Percentiles rank a stretch among this genome's conserved stretches.
Evolutionary conservation across 2,329 filamentous ascomycete species (phyloP).

Genomic region (Colletotrichum sp.): DNA sequence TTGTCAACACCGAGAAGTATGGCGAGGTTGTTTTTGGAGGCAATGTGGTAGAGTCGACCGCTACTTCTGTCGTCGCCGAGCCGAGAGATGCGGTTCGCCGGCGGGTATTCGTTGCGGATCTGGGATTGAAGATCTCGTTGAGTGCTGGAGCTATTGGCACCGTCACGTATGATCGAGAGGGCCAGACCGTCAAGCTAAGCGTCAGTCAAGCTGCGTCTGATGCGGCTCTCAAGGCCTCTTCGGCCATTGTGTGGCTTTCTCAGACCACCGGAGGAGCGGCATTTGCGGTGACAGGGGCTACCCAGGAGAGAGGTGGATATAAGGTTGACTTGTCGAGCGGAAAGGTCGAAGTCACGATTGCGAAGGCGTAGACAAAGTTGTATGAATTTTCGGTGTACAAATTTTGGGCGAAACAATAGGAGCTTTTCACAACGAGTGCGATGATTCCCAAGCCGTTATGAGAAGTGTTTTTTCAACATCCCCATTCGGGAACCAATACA

Average conservation of each 20-base stretch:
- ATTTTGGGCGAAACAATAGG: accelerated
- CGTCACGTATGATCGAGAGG: background rate
- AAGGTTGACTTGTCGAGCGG: constrained; percentile 3
- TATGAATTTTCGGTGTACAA: background rate
- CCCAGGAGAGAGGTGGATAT: background rate
- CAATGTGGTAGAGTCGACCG: constrained; percentile 30
- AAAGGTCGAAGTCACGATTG: background rate
- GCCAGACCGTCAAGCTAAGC: background rate
- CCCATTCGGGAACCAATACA: constrained; percentile 22
- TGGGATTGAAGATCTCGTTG: constrained; percentile 39
- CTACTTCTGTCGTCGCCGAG: constrained; percentile 35
- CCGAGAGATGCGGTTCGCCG: constrained; percentile 52
- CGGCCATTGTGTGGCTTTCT: constrained; percentile 6
- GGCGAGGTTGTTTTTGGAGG: constrained; percentile 58
- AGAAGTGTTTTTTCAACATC: constrained; percentile 62
- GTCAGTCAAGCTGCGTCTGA: background rate
- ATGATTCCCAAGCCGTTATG: constrained; percentile 28
- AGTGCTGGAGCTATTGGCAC: constrained; percentile 48
- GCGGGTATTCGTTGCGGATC: constrained; percentile 51
- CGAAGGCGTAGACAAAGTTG: background rate
- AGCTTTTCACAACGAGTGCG: accelerated
- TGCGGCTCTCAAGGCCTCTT: background rate
- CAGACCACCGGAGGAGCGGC: background rate
- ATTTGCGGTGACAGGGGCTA: background rate
- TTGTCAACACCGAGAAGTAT: constrained; percentile 47